Conservation (phyloP, 768 basidiomycete species). For the Rhodosporidiobolus odoratus region DNA sequence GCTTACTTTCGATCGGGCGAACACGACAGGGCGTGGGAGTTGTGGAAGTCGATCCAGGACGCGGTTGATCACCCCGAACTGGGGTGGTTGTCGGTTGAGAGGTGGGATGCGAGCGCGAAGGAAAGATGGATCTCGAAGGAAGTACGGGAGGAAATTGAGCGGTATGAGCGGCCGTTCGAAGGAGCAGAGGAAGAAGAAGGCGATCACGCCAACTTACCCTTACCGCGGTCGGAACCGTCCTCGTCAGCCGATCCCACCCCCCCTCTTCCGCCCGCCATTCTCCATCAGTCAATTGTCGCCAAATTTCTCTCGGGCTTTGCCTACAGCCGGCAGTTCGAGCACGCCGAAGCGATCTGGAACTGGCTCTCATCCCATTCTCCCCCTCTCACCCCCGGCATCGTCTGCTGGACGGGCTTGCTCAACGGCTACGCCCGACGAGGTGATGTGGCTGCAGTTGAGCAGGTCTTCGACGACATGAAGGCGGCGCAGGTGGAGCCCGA, state of each 20-base stretch:
- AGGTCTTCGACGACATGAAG: conserved; percentile 62
- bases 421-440: conserved; percentile 58
- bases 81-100: conserved; percentile 10
- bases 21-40: not conserved
- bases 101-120: conserved; percentile 6
- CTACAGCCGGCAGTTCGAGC: conserved; percentile 54
- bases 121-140: not conserved
- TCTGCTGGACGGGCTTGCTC: conserved; percentile 68
- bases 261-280: conserved; percentile 47
- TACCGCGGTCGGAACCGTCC: not conserved
- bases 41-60: not conserved
- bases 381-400: conserved; percentile 53
- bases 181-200: not conserved
- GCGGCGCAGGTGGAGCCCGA: conserved; percentile 59
- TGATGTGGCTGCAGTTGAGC: conserved; percentile 55
- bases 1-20: not conserved
- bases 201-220: not conserved
- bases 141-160: not conserved
- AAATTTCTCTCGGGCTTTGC: conserved; percentile 65
- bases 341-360: conserved; percentile 63
- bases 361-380: conserved; percentile 55
- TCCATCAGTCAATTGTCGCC: conserved; percentile 61
- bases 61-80: conserved; percentile 13
- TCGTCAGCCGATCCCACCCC: not conserved
- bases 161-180: not conserved